Percentiles rank a stretch among this genome's conserved stretches.
Conservation (phyloP, 768 basidiomycete species). For the Postia placenta region DNA sequence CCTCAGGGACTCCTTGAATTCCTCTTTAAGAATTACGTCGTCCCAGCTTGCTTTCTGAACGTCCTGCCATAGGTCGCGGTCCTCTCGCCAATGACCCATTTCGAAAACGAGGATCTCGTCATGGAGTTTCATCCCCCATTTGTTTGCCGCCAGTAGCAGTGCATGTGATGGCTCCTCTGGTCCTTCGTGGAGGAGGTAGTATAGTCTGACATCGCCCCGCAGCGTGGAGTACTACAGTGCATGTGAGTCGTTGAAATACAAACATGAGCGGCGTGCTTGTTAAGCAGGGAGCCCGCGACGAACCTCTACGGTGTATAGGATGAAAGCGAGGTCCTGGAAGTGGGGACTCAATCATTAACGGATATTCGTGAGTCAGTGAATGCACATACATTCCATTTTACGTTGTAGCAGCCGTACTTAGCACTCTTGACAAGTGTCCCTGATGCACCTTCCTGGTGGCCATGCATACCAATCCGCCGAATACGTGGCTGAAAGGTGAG, state of each 20-base stretch:
- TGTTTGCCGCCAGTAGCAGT: constrained; percentile 46
- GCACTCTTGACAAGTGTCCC: constrained; percentile 48
- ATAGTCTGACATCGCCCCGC: constrained; percentile 17
- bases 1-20: constrained; percentile 60
- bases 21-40: constrained; percentile 65
- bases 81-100: constrained; percentile 61
- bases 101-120: constrained; percentile 78
- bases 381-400: constrained; percentile 54
- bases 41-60: constrained; percentile 56
- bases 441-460: constrained; percentile 28
- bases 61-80: constrained; percentile 48
- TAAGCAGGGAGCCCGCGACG: background rate
- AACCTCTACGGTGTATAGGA: constrained; percentile 48
- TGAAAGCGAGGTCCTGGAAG: constrained; percentile 46
- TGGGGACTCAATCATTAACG: background rate
- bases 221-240: no score
- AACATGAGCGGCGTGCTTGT: background rate
- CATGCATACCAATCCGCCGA: no score
- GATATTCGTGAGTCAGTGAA: background rate
- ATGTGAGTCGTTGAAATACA: constrained; percentile 22
- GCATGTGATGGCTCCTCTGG: constrained; percentile 43
- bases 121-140: constrained; percentile 48
- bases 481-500: constrained; percentile 43
- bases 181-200: constrained; percentile 59
- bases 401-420: constrained; percentile 46